phyloP scores from a whole-genome alignment of 768 basidiomycete genomes.

The Gloeophyllum trabeum region DNA sequence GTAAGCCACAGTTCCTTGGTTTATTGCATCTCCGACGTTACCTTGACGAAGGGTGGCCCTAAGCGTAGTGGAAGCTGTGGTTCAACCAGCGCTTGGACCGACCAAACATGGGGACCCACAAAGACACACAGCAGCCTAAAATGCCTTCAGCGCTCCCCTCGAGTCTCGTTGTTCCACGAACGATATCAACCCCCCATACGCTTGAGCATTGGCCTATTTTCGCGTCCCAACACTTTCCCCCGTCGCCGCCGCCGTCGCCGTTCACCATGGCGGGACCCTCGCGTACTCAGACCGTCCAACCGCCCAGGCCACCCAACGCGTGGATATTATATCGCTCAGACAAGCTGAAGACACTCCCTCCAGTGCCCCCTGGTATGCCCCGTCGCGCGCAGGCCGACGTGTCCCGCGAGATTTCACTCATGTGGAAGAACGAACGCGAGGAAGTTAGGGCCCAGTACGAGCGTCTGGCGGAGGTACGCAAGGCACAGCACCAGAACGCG shows the following conservation, averaged over 20 bases:
- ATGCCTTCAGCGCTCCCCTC: not conserved
- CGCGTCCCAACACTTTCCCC: not conserved
- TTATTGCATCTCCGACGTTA: too few species aligned
- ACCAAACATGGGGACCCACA: not conserved
- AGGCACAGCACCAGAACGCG: conserved; percentile 11
- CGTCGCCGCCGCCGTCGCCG: not conserved
- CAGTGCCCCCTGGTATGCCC: conserved; percentile 11
- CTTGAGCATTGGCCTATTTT: not conserved
- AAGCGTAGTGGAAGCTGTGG: too few species aligned
- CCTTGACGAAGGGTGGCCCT: too few species aligned
- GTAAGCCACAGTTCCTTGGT: too few species aligned
- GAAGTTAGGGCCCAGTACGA: conserved; percentile 18
- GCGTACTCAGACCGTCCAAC: conserved; percentile 2
- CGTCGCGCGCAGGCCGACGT: conserved; percentile 28
- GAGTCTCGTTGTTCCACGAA: not conserved
- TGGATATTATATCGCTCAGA: conserved; percentile 42
- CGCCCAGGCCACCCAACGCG: conserved; percentile 33
- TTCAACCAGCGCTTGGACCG: too few species aligned
- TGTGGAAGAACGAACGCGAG: conserved; percentile 27
- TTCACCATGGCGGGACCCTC: not conserved
- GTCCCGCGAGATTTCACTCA: conserved; percentile 26
- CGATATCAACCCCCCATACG: not conserved
- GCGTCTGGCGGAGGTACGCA: conserved; percentile 9
- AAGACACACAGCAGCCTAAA: not conserved
- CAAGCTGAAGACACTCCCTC: conserved; percentile 22